Percentiles rank a stretch among this genome's conserved stretches.
phyloP scores from a whole-genome alignment of 257 asterid species.

The Plantago ovata region DNA sequence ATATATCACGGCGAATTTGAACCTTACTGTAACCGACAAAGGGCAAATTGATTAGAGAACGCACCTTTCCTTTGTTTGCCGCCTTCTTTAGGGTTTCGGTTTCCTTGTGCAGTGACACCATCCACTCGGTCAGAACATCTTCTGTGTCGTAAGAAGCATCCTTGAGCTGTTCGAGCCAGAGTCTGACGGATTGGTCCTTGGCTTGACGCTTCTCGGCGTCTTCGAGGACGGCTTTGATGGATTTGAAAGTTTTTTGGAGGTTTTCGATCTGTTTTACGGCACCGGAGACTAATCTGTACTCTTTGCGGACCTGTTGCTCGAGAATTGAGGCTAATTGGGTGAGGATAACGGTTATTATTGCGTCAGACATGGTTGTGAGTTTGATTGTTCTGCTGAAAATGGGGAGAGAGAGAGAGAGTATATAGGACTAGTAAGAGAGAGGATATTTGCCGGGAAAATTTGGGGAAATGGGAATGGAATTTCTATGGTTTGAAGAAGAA shows the following conservation, averaged over 20 bases:
- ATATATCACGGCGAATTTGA: conserved; percentile 47
- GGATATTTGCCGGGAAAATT: conserved; percentile 16
- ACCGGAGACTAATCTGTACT: conserved; percentile 39
- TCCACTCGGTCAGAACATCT: conserved; percentile 64
- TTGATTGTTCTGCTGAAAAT: neutral
- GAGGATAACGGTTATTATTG: conserved; percentile 44
- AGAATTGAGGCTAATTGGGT: conserved; percentile 40
- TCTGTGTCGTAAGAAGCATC: conserved; percentile 56
- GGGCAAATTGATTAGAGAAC: conserved; percentile 27
- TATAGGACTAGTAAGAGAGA: neutral
- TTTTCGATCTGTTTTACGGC: conserved; percentile 41
- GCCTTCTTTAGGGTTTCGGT: conserved; percentile 21
- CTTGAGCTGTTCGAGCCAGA: conserved; percentile 54
- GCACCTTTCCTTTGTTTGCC: conserved; percentile 41
- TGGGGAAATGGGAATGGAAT: conserved; percentile 17
- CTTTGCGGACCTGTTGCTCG: conserved; percentile 37
- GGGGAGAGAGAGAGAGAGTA: neutral
- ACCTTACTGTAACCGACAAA: conserved; percentile 33
- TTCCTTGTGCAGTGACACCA: conserved; percentile 28
- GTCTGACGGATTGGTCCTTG: conserved; percentile 29
- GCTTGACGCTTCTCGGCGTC: conserved; percentile 68
- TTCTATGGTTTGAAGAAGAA: no score
- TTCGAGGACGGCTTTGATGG: conserved; percentile 49
- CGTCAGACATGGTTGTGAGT: conserved; percentile 44
- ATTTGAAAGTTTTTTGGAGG: conserved; percentile 34